These are phyloP conservation scores for Chaetomiaceae sp. DNA, from an alignment of 2,329 filamentous ascomycete genomes.

Conservation along the genomic window DNA sequence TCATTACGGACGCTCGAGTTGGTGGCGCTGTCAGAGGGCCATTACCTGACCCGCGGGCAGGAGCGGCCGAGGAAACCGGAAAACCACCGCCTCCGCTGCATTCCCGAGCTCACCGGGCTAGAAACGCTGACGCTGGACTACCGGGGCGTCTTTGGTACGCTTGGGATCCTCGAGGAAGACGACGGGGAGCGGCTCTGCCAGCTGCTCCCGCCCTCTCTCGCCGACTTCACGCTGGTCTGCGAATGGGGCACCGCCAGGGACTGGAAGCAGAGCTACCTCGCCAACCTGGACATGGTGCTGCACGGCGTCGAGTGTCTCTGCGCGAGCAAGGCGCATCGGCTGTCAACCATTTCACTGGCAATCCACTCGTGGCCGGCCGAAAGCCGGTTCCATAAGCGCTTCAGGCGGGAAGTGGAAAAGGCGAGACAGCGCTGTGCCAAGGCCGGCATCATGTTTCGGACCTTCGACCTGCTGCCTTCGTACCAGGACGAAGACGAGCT, in stretches of 20 bases:
- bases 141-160: conserved; percentile 27
- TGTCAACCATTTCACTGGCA: conserved; percentile 25
- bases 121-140: conserved; percentile 26
- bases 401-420: conserved; percentile 23
- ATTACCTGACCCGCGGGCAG: conserved; percentile 27
- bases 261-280: conserved; percentile 27
- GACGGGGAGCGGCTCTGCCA: conserved; percentile 27
- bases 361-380: conserved; percentile 29
- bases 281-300: conserved; percentile 28
- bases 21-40: conserved; percentile 25
- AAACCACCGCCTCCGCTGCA: conserved; percentile 28
- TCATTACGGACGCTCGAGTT: conserved; percentile 24
- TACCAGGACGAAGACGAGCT: conserved; percentile 28
- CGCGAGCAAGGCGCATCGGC: conserved; percentile 14
- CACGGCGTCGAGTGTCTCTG: conserved; percentile 26
- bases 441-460: conserved; percentile 25
- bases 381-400: conserved; percentile 25
- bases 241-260: conserved; percentile 27
- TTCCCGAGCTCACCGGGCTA: conserved; percentile 22
- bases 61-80: conserved; percentile 28
- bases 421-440: conserved; percentile 21
- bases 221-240: conserved; percentile 26
- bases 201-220: conserved; percentile 24
- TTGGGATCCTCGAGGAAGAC: conserved; percentile 28
- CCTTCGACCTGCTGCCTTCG: conserved; percentile 25